Conservation (phyloP, 768 basidiomycete species). For the Suillus brevipes region DNA sequence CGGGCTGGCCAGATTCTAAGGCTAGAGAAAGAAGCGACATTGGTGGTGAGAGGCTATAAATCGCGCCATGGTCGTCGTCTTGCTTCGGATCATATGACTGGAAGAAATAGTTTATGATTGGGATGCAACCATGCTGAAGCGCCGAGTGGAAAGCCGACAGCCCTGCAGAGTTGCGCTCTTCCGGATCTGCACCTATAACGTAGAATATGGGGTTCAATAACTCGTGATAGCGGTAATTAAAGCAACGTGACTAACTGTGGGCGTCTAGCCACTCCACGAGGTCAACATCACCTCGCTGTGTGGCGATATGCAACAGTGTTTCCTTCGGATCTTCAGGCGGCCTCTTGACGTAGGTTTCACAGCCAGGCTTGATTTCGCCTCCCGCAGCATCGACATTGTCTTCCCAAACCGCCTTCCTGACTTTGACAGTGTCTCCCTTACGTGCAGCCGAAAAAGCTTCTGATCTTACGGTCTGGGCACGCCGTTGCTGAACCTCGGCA, state of each 20-base stretch:
- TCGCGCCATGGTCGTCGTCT: constrained; percentile 43
- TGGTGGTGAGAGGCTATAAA: constrained; percentile 48
- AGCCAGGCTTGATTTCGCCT: constrained; percentile 62
- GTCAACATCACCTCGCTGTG: constrained; percentile 51
- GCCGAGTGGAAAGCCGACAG: constrained; percentile 70
- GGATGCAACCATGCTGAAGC: constrained; percentile 49
- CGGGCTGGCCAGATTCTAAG: constrained; percentile 59
- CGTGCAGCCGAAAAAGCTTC: constrained; percentile 68
- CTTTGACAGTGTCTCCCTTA: constrained; percentile 46
- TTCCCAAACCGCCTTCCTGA: constrained; percentile 70
- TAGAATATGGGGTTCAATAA: constrained; percentile 11
- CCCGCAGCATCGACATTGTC: constrained; percentile 70
- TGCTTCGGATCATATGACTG: constrained; percentile 57
- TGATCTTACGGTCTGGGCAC: constrained; percentile 57
- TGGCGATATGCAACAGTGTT: constrained; percentile 71
- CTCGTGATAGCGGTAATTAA: constrained; percentile 25
- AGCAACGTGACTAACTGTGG: constrained; percentile 53
- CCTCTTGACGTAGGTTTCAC: constrained; percentile 48
- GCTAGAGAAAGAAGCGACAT: constrained; percentile 55
- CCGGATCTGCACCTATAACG: constrained; percentile 64
- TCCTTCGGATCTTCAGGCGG: constrained; percentile 57
- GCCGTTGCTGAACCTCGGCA: constrained; percentile 46
- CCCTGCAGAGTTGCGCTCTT: constrained; percentile 61
- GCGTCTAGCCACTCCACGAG: constrained; percentile 70
- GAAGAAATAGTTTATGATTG: constrained; percentile 61